These are phyloP conservation scores for Coemansia nantahalensis DNA, from an alignment of 192 early-diverging fungal species.

Conservation along the genomic window DNA sequence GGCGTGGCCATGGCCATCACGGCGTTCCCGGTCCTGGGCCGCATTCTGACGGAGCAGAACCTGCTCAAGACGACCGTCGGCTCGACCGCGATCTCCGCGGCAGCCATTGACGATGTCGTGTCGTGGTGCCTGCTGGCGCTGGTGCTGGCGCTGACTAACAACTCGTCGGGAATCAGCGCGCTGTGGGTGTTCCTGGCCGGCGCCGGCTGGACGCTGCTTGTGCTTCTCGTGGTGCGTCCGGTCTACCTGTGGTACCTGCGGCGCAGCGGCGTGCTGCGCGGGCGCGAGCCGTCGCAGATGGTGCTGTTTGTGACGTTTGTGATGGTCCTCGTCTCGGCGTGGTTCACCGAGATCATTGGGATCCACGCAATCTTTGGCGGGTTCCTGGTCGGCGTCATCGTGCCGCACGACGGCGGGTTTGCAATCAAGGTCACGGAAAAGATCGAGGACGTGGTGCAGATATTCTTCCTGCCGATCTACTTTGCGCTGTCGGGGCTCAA, in stretches of 20 bases:
- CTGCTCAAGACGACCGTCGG: slow-evolving; percentile 79
- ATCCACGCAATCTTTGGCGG: slow-evolving; percentile 94
- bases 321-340: slow-evolving; percentile 69
- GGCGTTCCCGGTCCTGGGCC: slow-evolving; percentile 92
- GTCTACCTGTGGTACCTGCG: slow-evolving; percentile 40
- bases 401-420: slow-evolving; percentile 88
- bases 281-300: slow-evolving; percentile 38
- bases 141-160: slow-evolving; percentile 83
- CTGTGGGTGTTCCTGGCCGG: slow-evolving; percentile 80
- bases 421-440: slow-evolving; percentile 86
- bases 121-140: slow-evolving; percentile 85
- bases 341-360: slow-evolving; percentile 83
- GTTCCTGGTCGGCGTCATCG: slow-evolving; percentile 81
- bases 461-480: slow-evolving; percentile 89
- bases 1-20: slow-evolving; percentile 94
- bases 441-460: slow-evolving; percentile 87
- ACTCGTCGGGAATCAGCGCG: slow-evolving; percentile 63
- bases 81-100: slow-evolving; percentile 76
- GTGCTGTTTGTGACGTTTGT: slow-evolving; percentile 72
- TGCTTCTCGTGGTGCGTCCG: slow-evolving; percentile 69
- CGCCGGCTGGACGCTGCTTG: slow-evolving; percentile 67
- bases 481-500: slow-evolving; percentile 93
- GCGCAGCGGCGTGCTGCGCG: slow-evolving; percentile 33
- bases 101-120: slow-evolving; percentile 81
- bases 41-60: slow-evolving; percentile 88